Base-by-base conservation (phyloP, 1,284 basidiomycete genomes). In the Fistulinella staudtii region DNA sequence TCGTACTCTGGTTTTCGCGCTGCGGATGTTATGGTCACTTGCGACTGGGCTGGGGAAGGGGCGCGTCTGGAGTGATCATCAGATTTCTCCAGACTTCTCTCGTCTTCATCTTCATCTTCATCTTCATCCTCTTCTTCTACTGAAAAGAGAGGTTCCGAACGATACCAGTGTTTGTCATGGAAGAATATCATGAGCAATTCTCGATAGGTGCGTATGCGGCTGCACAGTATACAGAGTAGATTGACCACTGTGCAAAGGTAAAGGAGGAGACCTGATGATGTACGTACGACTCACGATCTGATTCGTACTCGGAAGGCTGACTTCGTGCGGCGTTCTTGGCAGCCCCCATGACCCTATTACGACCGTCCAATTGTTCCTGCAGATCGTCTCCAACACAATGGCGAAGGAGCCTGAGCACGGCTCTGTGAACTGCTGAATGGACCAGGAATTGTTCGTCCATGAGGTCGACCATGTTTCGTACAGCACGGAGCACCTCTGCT, bases 121-220 rank as follows among this genome's bases (percentile, higher is more conserved):
- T 72, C 72, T 37, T 79, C 84, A 0, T 85, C 80, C 41, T 81
- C 77, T 62, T 88, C 83, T 50, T 84, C 79, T 5, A 85, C 79
- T 31, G 77, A 68, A 52, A 80, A 85, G 44, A 82, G 66, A 18
- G 82, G 78, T 53, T 85, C 84, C 13, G 81, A 83, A 23, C 72
- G 75, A 60, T 82, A 86, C 84, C 84, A 87, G 52, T 85, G 82
- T 57, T 89, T 93, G 61, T 95, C 92, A 59, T 94, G 90, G 63
- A 96, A 93, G 71, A 96, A 96, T 51, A 97, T 94, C 76, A 95
- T 88, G 30, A 97, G 79, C 2, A 97, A 72, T 56, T 94, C 90
- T 5, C 91, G 84, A 63, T 90, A 89, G 36, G 89, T 89, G 43
- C 87, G 78, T 61, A 95, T 93, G 35, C 91, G 80, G 55, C 89